Base-by-base conservation (phyloP, 768 basidiomycete species). In the Hericium alpestre region DNA sequence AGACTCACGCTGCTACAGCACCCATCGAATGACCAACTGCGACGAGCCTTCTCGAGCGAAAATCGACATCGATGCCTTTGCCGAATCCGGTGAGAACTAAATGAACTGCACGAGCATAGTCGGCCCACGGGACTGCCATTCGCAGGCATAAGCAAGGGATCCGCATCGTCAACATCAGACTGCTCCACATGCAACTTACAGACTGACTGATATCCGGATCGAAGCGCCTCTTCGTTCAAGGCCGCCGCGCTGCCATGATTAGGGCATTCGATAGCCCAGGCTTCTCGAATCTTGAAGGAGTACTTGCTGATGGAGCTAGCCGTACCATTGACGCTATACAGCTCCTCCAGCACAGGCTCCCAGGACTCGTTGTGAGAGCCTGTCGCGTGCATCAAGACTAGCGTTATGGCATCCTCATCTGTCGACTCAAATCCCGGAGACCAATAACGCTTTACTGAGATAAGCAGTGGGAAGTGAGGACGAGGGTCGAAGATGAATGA, bases 21-120 rank as follows among this genome's bases (percentile, higher is more conserved):
- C 80, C 79, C 77, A 81, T 79, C 0, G 80, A 82, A 61, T 82
- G 80, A 0, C 78, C 81, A 15, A 82, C 68, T 3, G 76, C 78
- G 15, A 81, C 73, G 4, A 82, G 65, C 15, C 67, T 76, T 16
- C 73, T 77, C n/a, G 63, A 70, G 18, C 63, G 67, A 57, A 81
- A 80, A 59, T 80, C 76, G 18, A 78, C 69, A 41, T 76, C 70
- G 16, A 79, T 67, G 18, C 79, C 79, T 23, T 64, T 72, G 0
- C 80, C 80, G 5, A 74, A 65, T 0, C 79, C 78, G 1, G 74
- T 66, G 4, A 82, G 66, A 48, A 83, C 74, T 2, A 73, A 65
- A 58, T 82, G 76, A 0, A 81, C 66, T 7, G 67, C 66, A 1
- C 79, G 71, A 0, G 68, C 76, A 54, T 79, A 81, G 50, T 83